Conservation (phyloP, 345 rosid species). For the Hypericum androsaemum region DNA sequence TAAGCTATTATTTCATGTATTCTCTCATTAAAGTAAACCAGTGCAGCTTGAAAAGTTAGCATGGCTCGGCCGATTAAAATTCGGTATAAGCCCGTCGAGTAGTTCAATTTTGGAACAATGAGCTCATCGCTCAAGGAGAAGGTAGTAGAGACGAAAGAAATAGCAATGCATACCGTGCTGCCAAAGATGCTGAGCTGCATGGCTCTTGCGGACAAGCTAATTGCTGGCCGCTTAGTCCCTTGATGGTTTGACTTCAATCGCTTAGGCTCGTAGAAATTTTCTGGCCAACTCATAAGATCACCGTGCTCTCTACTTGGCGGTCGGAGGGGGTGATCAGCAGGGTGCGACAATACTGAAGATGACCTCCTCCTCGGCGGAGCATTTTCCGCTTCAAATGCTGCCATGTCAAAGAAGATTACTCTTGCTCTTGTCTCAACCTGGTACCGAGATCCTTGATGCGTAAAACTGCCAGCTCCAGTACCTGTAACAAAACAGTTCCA, state of each 20-base stretch:
- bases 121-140: neutral
- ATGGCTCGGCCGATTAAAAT: too few relatives aligned
- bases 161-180: constrained; percentile 47
- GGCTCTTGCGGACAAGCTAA: constrained; percentile 65
- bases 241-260: constrained; percentile 17
- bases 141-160: neutral
- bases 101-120: too few relatives aligned
- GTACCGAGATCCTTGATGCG: constrained; percentile 44
- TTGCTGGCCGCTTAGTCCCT: constrained; percentile 16
- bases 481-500: constrained; percentile 26
- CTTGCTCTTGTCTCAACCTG: constrained; percentile 78
- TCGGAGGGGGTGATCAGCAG: constrained; percentile 43
- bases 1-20: too few relatives aligned
- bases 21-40: too few relatives aligned
- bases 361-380: constrained; percentile 34
- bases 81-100: too few relatives aligned
- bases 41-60: too few relatives aligned
- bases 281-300: constrained; percentile 74
- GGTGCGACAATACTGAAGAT: constrained; percentile 35
- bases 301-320: constrained; percentile 41
- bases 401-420: constrained; percentile 49
- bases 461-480: constrained; percentile 33
- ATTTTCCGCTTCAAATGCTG: constrained; percentile 40
- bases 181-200: constrained; percentile 73
- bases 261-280: constrained; percentile 25